Evolutionary conservation across 805 yeast species (phyloP).

Genomic region (Cyberlindnera sargentensis): DNA sequence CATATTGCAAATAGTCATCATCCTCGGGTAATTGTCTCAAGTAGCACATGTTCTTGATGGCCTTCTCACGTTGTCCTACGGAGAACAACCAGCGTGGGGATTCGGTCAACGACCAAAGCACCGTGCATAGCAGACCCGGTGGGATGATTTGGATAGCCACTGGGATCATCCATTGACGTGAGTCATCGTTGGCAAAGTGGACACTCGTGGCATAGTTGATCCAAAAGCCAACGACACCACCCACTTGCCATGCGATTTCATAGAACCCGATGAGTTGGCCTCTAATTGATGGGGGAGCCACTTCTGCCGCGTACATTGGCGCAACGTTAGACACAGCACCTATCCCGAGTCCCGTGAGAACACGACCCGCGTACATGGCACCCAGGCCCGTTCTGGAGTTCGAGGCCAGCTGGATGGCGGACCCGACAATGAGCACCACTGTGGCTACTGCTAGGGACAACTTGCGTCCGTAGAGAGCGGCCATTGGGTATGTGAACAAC

Average conservation of each 20-base stretch:
- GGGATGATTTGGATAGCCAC: constrained; percentile 41
- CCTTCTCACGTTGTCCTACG: constrained; percentile 27
- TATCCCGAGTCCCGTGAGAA: constrained; percentile 41
- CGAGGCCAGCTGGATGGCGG: constrained; percentile 32
- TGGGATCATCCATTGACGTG: constrained; percentile 40
- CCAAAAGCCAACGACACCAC: constrained; percentile 17
- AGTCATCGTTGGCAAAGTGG: constrained; percentile 24
- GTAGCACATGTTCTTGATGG: constrained; percentile 27
- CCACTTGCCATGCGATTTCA: constrained; percentile 40
- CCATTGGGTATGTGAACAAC: constrained; percentile 35
- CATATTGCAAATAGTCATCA: constrained; percentile 35
- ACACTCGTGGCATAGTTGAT: constrained; percentile 15
- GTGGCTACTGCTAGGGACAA: constrained; percentile 34
- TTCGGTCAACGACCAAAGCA: constrained; percentile 34
- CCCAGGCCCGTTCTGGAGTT: constrained; percentile 29
- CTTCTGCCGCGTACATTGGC: constrained; percentile 42
- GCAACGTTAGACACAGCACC: constrained; percentile 46
- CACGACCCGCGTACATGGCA: constrained; percentile 45
- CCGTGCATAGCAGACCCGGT: constrained; percentile 33
- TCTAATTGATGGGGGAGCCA: constrained; percentile 38
- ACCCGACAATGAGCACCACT: constrained; percentile 35
- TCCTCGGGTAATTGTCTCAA: constrained; percentile 32
- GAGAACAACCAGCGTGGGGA: constrained; percentile 41
- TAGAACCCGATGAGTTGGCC: constrained; percentile 40
- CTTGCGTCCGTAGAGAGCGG: constrained; percentile 34